Evolutionary conservation across 495 filamentous ascomycete species (phyloP).

Genomic region (Staphylotrichum longicolle): DNA sequence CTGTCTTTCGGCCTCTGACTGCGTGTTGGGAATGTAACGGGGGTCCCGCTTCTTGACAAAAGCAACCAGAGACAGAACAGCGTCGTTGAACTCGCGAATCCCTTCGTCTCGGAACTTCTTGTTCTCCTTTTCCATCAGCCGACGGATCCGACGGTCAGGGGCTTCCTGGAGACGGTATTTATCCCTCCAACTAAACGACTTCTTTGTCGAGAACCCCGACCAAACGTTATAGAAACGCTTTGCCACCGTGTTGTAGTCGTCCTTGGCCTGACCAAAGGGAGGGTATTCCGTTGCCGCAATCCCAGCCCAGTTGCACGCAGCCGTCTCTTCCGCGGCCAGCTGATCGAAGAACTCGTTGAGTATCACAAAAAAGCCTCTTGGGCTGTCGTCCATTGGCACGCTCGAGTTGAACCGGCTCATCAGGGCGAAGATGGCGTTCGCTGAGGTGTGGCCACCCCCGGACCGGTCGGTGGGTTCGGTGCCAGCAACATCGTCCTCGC

Average conservation of each 20-base stretch:
- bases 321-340: conserved; percentile 76
- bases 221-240: conserved; percentile 80
- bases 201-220: conserved; percentile 77
- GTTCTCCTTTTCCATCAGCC: conserved; percentile 95
- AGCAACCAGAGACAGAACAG: conserved; percentile 77
- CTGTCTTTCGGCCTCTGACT: conserved; percentile 78
- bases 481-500: conserved; percentile 49
- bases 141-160: conserved; percentile 76
- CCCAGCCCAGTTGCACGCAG: conserved; percentile 67
- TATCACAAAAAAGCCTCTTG: conserved; percentile 77
- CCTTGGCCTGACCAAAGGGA: conserved; percentile 68
- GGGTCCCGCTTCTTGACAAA: conserved; percentile 95
- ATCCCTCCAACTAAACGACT: conserved; percentile 88
- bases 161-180: conserved; percentile 76
- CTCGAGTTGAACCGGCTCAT: conserved; percentile 72
- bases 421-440: conserved; percentile 69
- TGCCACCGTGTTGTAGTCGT: conserved; percentile 67
- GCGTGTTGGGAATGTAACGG: conserved; percentile 63
- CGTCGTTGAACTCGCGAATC: conserved; percentile 86
- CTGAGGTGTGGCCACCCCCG: conserved; percentile 67
- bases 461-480: conserved; percentile 54
- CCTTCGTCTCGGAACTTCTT: conserved; percentile 77
- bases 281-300: conserved; percentile 61
- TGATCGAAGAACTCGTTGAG: conserved; percentile 71
- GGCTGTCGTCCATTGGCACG: conserved; percentile 73